These are phyloP conservation scores for Hypocrella siamensis DNA, from an alignment of 2,329 filamentous ascomycete species.

Conservation along the genomic window DNA sequence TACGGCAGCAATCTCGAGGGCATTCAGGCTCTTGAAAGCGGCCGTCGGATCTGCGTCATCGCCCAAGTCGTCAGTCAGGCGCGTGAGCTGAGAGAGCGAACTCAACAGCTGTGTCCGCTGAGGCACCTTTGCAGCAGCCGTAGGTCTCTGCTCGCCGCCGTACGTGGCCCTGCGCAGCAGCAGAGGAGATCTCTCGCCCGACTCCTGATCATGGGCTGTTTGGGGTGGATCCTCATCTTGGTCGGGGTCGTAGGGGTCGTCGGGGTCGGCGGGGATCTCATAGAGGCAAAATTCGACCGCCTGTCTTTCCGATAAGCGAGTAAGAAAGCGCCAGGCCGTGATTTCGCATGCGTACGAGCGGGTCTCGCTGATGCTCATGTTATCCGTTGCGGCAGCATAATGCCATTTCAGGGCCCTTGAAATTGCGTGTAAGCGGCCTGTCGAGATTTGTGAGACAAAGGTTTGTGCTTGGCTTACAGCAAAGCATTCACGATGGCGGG, in stretches of 20 bases:
- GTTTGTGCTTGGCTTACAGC: slow-evolving; percentile 38
- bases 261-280: slow-evolving; percentile 41
- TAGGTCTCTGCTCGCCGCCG: slow-evolving; percentile 7
- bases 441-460: not conserved
- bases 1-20: slow-evolving; percentile 72
- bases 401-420: slow-evolving; percentile 59
- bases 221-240: slow-evolving; percentile 4
- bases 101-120: slow-evolving; percentile 34
- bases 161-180: slow-evolving; percentile 18
- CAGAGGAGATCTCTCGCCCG: slow-evolving; percentile 31
- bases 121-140: slow-evolving; percentile 20
- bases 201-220: slow-evolving; percentile 20
- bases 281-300: slow-evolving; percentile 60
- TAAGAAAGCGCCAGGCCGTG: slow-evolving; percentile 64
- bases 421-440: not conserved
- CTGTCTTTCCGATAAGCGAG: slow-evolving; percentile 54
- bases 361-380: slow-evolving; percentile 50
- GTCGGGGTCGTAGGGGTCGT: slow-evolving; percentile 24
- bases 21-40: slow-evolving; percentile 66
- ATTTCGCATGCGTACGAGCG: slow-evolving; percentile 65
- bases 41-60: slow-evolving; percentile 47
- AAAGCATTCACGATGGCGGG: slow-evolving; percentile 57
- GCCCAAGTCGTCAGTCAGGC: slow-evolving; percentile 18
- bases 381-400: slow-evolving; percentile 46
- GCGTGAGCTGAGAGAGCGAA: slow-evolving; percentile 39